phyloP scores from a whole-genome alignment of 352 stramenopile species.

The Blastocystis sp. region DNA sequence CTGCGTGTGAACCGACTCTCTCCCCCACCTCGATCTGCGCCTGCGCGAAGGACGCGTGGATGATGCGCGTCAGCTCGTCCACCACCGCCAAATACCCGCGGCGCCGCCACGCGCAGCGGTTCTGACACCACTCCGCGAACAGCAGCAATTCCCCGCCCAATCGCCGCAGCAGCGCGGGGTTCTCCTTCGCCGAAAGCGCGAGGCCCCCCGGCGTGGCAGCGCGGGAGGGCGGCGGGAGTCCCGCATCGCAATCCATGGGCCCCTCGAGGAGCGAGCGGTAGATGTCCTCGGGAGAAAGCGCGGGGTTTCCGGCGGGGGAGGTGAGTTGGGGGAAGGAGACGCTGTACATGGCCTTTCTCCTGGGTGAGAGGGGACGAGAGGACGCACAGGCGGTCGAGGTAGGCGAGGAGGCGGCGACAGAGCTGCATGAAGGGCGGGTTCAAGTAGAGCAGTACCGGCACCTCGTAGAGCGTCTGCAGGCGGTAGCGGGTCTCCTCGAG shows the following conservation, averaged over 20 bases:
- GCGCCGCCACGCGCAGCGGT: constrained; percentile 14
- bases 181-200: neutral
- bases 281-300: neutral
- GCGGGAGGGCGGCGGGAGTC: neutral
- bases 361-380: neutral
- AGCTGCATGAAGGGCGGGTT: neutral
- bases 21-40: constrained; percentile 36
- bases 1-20: neutral
- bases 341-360: constrained; percentile 1
- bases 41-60: neutral
- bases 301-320: neutral
- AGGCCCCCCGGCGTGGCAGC: constrained; percentile 9
- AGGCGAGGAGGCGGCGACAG: neutral
- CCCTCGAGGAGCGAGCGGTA: constrained; percentile 11
- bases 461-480: neutral
- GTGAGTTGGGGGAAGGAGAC: neutral
- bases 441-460: neutral
- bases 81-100: constrained; percentile 46
- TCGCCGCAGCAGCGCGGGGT: neutral
- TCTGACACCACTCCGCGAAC: constrained; percentile 51
- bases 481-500: constrained; percentile 3
- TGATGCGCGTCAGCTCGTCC: constrained; percentile 44
- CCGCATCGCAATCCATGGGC: neutral
- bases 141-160: constrained; percentile 6
- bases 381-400: constrained; percentile 1